Conservation (phyloP, 148 eudicot genomes). For the Chenopodium quinoa region DNA sequence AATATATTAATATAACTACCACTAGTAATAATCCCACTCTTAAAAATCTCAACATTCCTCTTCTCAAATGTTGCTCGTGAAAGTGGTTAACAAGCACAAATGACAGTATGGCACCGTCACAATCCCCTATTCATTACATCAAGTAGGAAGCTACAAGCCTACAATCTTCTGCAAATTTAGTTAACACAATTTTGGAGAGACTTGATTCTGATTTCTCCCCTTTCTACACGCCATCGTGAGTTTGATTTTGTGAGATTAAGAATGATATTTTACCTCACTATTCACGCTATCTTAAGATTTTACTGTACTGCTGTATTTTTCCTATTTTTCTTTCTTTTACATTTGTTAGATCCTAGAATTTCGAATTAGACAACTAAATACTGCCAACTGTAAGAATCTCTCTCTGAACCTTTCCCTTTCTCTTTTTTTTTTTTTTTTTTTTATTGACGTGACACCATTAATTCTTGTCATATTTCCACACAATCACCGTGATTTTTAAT, state of each 20-base stretch:
- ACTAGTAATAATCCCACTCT: no score
- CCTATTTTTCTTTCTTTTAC: not conserved
- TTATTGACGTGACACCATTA: slow-evolving; percentile 14
- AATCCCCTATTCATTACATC: no score
- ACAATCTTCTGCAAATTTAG: not conserved
- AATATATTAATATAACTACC: no score
- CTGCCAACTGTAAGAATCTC: slow-evolving; percentile 19
- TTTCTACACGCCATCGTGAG: slow-evolving; percentile 16
- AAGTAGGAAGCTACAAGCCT: no score
- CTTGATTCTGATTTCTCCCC: not conserved
- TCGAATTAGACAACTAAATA: slow-evolving; percentile 26
- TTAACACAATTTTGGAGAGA: not conserved
- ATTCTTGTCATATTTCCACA: slow-evolving; percentile 21
- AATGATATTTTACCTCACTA: not conserved
- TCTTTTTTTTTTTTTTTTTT: not conserved
- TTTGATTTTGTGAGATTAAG: no score
- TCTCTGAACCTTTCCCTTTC: no score
- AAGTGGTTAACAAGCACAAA: no score
- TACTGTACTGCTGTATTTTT: no score
- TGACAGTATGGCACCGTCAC: no score
- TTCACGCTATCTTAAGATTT: not conserved
- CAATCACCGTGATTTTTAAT: slow-evolving; percentile 17
- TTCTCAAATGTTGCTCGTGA: no score
- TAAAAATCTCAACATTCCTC: no score
- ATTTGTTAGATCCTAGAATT: slow-evolving; percentile 11